Evolutionary conservation across 2,329 filamentous ascomycete genomes (phyloP), one percentile per base, ranked within the genome.

Genomic region (Coleophoma crateriformis): DNA sequence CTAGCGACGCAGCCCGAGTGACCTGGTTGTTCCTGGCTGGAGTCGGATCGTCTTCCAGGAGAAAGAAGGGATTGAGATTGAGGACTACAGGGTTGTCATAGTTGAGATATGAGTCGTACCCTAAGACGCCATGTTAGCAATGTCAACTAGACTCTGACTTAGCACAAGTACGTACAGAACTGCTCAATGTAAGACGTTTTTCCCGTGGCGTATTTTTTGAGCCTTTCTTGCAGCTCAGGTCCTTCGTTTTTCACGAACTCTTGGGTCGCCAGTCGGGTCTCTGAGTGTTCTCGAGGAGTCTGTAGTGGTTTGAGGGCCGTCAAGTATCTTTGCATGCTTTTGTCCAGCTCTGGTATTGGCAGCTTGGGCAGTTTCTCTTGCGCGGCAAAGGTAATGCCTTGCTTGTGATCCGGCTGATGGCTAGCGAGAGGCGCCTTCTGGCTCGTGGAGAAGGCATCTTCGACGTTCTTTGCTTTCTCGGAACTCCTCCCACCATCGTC

Each of bases 41-140:
- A 1, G 94, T 99, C 1, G 94, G 94, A 63, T 99, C 94, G 73
- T 99, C 94, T 69, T 96, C 94, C 47, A 99, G 77, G 50, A 99
- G 75, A 73, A 99, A 99, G 72, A 99, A 99, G 0, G 94, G 94
- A 64, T 99, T 99, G 56, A 99, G 73, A 70, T 99, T 97, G 58
- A 99, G 79, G 38, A 99, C 94, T 38, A 99, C 94, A 0, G 94
- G 91, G 63, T 96, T 97, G 66, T 97, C 94, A 65, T 87, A 99
- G 71, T 97, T 97, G 55, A 99, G 77, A 65, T 97, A 99, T 32
- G 94, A 97, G 67, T 99, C 94, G 66, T 97, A 97, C 94, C 91
- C 91, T 96, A 35, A 38, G 49, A 33, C 19, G 14, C 17, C 12
- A 40, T 32, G 19, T 60, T 33, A 58, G 45, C 33, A 27, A 39